Evolutionary conservation across 345 rosid genomes (phyloP), one percentile per base, ranked within the genome.

Genomic region (Cardamine resedifolia): DNA sequence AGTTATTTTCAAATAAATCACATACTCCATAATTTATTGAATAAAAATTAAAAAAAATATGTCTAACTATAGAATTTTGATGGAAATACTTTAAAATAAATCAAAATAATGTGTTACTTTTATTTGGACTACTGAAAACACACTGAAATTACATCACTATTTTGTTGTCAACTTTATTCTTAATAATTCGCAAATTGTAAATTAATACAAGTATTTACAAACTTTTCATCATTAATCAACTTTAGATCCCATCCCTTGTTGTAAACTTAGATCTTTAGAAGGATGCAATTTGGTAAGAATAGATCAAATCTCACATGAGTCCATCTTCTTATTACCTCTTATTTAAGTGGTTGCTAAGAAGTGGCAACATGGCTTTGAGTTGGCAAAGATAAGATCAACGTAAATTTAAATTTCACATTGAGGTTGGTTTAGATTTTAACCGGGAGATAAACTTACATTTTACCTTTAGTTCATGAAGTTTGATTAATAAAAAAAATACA

Each of bases 351-450:
- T 68, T 62, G 78, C 64, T 75, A 53, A 51, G 64, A 14, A 62
- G 79, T 63, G 71, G 58, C 64, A 76, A 76, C 79, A 76, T 55
- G 79, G 26, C 41, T 43, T 60, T 43, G 79, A 55, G 70, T 75
- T 68, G 70, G 65, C 58, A 53, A 68, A 61, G 10, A 59, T 33
- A 58, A 45, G 43, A 34, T 58, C 18, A 34, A 58, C 45, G 4
- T 19, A 12, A 57, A 57, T 57, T 31, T 18, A 33, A 33, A 57
- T 15, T 57, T 57, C 28, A 58, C 63, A 34, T 1, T 10, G 34
- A 31, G 9, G 11, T 31, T 34, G 63, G 18, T 34, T 53, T 58
- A 19, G 27, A 50, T 50, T 23, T 49, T 2, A 39, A 45, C 50
- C 18, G 21, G 50, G 10, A 1, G 2, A 23, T 23, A n/a, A n/a